Percentiles rank a stretch among this genome's conserved stretches.
Evolutionary conservation across 75 land plant species (phyloP).

Genomic region (Pinus taeda): DNA sequence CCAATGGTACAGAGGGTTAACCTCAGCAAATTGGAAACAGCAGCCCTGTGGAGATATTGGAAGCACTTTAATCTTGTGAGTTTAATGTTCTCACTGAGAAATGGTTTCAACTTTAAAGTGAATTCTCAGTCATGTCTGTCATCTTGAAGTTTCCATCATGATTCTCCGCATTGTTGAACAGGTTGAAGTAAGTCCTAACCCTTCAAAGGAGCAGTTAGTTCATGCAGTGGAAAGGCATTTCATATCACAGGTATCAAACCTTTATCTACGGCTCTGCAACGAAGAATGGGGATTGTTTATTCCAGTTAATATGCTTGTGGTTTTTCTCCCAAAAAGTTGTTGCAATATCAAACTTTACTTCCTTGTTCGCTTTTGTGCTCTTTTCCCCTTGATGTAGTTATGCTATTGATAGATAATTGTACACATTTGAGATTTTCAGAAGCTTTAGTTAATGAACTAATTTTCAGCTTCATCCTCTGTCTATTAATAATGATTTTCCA

Average conservation of each 20-base stretch:
- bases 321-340: neutral
- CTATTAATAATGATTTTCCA: neutral
- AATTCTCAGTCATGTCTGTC: neutral
- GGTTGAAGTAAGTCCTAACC: slow-evolving; percentile 43
- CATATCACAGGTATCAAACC: slow-evolving; percentile 50
- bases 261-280: neutral
- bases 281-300: neutral
- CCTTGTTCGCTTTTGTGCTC: neutral
- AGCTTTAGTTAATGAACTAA: neutral
- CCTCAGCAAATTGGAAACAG: no score
- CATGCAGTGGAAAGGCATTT: slow-evolving; percentile 66
- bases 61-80: neutral
- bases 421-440: neutral
- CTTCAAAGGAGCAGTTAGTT: slow-evolving; percentile 72
- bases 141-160: neutral
- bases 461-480: neutral
- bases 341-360: neutral
- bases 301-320: neutral
- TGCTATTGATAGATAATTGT: neutral
- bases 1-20: slow-evolving; percentile 21
- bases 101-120: neutral
- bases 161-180: slow-evolving; percentile 10
- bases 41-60: neutral
- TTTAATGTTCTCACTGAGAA: neutral
- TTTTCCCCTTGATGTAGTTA: neutral